Percentiles rank a stretch among this genome's conserved stretches.
Conservation (phyloP, 78 protist species). For the Capsaspora owczarzaki region DNA sequence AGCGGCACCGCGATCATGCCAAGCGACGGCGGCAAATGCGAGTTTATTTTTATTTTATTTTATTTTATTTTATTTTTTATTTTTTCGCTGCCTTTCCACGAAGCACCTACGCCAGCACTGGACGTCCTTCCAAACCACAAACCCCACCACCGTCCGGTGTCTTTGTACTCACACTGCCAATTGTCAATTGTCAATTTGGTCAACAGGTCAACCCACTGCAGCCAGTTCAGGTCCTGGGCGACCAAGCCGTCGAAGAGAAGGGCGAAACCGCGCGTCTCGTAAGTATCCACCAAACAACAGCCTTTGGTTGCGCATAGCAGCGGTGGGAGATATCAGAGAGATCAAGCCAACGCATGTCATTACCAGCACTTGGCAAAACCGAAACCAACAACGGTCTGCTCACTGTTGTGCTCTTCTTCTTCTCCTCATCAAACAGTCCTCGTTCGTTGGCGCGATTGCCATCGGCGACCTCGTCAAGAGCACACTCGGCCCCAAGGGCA, state of each 20-base stretch:
- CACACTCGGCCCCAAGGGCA: slow-evolving; percentile 99
- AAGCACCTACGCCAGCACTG: no score
- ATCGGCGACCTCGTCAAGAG: slow-evolving; percentile 95
- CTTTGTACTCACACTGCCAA: no score
- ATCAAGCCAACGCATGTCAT: neutral
- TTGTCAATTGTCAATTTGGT: no score
- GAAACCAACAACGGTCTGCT: neutral
- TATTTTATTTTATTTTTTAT: no score
- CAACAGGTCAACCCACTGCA: slow-evolving; percentile 2
- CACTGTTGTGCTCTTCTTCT: neutral
- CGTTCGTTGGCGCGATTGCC: slow-evolving; percentile 90
- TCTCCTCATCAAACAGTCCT: slow-evolving; percentile 15
- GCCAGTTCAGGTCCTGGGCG: slow-evolving; percentile 45
- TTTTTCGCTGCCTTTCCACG: no score
- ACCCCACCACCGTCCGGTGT: no score
- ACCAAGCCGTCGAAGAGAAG: slow-evolving; percentile 56
- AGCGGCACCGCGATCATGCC: no score
- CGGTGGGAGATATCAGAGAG: no score
- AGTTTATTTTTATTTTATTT: no score
- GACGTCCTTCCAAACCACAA: no score
- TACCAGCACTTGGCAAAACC: neutral
- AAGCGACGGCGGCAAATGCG: no score
- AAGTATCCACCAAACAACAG: neutral
- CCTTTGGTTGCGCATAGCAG: neutral
- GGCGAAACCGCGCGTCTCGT: slow-evolving; percentile 69